These are phyloP conservation scores for Fusarium sp. DNA, from an alignment of 2,329 filamentous ascomycete species.

Conservation along the genomic window DNA sequence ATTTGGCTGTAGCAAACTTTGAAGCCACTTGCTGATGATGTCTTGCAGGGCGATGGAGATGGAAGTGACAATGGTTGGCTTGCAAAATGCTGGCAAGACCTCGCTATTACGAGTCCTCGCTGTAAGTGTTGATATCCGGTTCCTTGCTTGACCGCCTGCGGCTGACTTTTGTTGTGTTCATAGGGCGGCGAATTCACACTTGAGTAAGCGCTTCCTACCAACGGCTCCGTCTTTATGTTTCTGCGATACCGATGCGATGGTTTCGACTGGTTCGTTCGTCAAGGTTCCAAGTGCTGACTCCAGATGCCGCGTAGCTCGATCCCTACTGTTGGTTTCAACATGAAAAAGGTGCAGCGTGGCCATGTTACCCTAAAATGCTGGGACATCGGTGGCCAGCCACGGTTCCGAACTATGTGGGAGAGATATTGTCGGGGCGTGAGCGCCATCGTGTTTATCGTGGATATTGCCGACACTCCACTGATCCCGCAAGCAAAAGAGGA, in stretches of 20 bases:
- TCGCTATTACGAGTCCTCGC: slow-evolving; percentile 92
- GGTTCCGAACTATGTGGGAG: slow-evolving; percentile 99
- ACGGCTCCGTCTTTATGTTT: slow-evolving; percentile 30
- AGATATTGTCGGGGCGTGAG: slow-evolving; percentile 97
- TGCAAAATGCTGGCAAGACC: slow-evolving; percentile 98
- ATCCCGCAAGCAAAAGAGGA: slow-evolving; percentile 91
- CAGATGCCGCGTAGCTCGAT: slow-evolving; percentile 79
- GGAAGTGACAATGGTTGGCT: slow-evolving; percentile 98
- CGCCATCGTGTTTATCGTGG: slow-evolving; percentile 98
- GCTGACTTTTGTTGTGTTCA: slow-evolving; percentile 32
- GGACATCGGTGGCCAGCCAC: slow-evolving; percentile 96
- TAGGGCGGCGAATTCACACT: slow-evolving; percentile 98
- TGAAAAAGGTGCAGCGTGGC: slow-evolving; percentile 97
- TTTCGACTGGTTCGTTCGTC: slow-evolving; percentile 3
- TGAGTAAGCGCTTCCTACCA: slow-evolving; percentile 75
- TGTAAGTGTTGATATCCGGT: slow-evolving; percentile 70
- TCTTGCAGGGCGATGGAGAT: slow-evolving; percentile 90
- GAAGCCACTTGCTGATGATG: slow-evolving; percentile 44
- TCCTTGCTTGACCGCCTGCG: slow-evolving; percentile 34
- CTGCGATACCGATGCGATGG: slow-evolving; percentile 10
- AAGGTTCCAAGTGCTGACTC: slow-evolving; percentile 52
- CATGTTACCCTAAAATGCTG: slow-evolving; percentile 99
- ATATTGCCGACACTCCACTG: slow-evolving; percentile 86
- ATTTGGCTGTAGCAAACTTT: slow-evolving; percentile 23
- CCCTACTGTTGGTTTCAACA: slow-evolving; percentile 98